Percentiles rank a stretch among this genome's conserved stretches.
phyloP scores from a whole-genome alignment of 306 rosid species.

The Fagus sylvatica region DNA sequence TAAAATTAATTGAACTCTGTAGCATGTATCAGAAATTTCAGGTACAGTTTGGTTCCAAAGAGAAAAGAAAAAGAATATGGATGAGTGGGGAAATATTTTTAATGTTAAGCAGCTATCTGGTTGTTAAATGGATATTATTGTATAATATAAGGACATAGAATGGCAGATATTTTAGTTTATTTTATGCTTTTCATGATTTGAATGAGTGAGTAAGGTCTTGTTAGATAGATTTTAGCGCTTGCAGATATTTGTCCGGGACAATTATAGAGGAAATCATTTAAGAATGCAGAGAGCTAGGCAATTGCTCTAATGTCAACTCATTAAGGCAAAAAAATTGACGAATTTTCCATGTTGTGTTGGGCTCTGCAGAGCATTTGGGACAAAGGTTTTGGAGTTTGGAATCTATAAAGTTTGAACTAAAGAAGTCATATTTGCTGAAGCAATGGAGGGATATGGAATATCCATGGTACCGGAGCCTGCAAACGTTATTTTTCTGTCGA shows the following conservation, averaged over 20 bases:
- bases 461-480: slow-evolving; percentile 70
- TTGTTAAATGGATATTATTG: background rate
- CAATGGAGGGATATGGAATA: slow-evolving; percentile 86
- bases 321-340: slow-evolving; percentile 35
- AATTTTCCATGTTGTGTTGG: slow-evolving; percentile 52
- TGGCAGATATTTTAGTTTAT: too few species aligned
- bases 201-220: background rate
- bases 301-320: background rate
- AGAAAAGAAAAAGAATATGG: background rate
- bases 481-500: slow-evolving; percentile 86
- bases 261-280: background rate
- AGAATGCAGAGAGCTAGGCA: background rate
- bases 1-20: background rate
- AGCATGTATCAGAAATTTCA: background rate
- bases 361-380: slow-evolving; percentile 47
- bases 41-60: slow-evolving; percentile 1
- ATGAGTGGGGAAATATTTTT: background rate
- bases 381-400: slow-evolving; percentile 34
- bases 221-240: background rate
- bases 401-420: slow-evolving; percentile 43
- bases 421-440: slow-evolving; percentile 46
- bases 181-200: background rate
- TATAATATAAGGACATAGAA: background rate
- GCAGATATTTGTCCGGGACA: background rate
- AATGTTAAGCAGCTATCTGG: background rate